A percentile compares a stretch with the other conserved stretches of the same genome.
Conservation (phyloP, 108 stramenopile species). For the Fragilaria crotonensis region DNA sequence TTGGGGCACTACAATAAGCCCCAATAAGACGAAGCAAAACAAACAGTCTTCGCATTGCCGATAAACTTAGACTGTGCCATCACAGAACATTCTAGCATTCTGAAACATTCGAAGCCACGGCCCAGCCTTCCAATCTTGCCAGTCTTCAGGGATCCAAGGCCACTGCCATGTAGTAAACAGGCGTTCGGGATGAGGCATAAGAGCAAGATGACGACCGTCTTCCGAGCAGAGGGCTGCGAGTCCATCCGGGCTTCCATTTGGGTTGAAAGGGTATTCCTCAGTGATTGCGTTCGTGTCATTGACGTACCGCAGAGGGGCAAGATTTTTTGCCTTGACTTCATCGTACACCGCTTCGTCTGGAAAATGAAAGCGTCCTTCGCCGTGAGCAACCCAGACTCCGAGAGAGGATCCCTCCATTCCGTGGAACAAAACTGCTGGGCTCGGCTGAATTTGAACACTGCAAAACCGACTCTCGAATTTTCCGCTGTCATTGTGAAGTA, state of each 20-base stretch:
- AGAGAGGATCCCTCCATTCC: constrained; percentile 97
- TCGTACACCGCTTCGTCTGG: constrained; percentile 76
- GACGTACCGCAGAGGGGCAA: constrained; percentile 92
- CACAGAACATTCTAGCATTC: constrained; percentile 96
- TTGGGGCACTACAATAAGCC: too few species aligned
- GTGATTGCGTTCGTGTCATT: constrained; percentile 91
- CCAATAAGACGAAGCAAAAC: too few species aligned
- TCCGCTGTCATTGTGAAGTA: constrained; percentile 94
- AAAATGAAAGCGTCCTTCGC: constrained; percentile 96
- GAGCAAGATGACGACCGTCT: constrained; percentile 95
- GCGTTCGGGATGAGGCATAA: constrained; percentile 99
- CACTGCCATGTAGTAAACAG: constrained; percentile 97
- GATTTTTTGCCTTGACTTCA: constrained; percentile 52
- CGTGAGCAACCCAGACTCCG: constrained; percentile 99
- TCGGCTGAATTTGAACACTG: constrained; percentile 74
- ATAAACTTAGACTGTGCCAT: too few species aligned
- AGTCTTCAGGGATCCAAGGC: constrained; percentile 94
- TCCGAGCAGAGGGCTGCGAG: constrained; percentile 98
- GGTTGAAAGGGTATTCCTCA: constrained; percentile 96
- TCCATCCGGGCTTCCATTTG: constrained; percentile 97
- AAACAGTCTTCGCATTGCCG: too few species aligned
- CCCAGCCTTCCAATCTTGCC: constrained; percentile 70
- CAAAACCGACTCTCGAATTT: constrained; percentile 96
- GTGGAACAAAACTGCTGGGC: constrained; percentile 82
- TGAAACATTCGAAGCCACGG: constrained; percentile 99